Evolutionary conservation across 371 early-diverging fungal genomes (phyloP).

Genomic region (Mortierella sp.): DNA sequence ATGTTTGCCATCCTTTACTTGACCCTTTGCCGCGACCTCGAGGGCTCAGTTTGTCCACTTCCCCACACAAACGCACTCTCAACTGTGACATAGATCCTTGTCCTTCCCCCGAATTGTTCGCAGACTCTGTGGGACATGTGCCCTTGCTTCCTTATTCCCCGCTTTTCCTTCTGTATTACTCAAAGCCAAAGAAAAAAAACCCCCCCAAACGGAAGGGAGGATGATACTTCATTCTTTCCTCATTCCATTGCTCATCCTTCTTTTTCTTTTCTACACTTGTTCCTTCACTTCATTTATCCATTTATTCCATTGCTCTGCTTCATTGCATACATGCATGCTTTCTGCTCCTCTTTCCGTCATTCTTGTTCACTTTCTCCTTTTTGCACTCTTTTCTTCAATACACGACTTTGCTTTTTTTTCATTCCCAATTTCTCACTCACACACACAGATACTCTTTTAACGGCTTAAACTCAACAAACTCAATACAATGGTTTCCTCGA

Average conservation of each 20-base stretch:
- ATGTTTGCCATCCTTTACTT: no score
- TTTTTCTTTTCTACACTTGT: neutral
- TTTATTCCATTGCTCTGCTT: no score
- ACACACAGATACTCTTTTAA: no score
- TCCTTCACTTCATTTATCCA: neutral
- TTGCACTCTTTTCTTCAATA: neutral
- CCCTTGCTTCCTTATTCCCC: neutral
- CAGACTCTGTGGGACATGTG: neutral
- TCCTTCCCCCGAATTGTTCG: neutral
- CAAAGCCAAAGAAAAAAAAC: no score
- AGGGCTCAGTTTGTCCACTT: neutral
- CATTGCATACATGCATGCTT: no score
- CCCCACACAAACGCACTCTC: neutral
- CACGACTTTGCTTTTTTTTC: neutral
- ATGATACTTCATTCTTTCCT: neutral
- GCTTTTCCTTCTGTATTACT: no score
- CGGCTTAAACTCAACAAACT: neutral
- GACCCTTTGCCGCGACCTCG: neutral
- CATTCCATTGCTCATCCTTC: neutral
- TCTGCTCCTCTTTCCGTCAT: no score
- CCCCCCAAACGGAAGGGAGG: constrained; percentile 3
- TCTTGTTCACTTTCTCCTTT: neutral
- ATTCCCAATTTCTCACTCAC: neutral
- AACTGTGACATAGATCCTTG: constrained; percentile 2
- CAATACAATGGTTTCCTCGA: neutral